phyloP scores from a whole-genome alignment of 106 monocot species.

The Apostasia ramifera region DNA sequence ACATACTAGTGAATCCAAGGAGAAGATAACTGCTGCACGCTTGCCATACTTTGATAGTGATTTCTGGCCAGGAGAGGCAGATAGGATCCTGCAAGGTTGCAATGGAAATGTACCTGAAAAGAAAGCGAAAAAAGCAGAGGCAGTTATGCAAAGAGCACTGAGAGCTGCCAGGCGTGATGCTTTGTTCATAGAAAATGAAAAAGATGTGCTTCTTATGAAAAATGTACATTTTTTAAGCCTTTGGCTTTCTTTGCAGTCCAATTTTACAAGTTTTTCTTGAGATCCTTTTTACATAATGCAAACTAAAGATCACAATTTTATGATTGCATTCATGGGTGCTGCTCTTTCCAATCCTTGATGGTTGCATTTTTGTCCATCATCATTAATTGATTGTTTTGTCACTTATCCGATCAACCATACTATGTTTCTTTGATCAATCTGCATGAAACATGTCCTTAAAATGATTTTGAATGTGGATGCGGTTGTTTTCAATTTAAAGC shows the following conservation, averaged over 20 bases:
- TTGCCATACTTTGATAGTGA: conserved; percentile 93
- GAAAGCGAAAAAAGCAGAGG: conserved; percentile 51
- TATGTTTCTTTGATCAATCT: no score
- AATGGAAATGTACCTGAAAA: conserved; percentile 33
- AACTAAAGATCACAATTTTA: no score
- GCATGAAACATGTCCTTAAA: no score
- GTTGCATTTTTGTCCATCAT: no score
- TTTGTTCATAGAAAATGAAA: conserved; percentile 31
- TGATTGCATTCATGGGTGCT: no score
- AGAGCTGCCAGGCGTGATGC: conserved; percentile 62
- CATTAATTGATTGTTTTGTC: no score
- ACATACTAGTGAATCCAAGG: conserved; percentile 47
- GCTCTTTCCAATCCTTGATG: no score
- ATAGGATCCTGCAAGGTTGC: conserved; percentile 44
- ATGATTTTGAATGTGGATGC: no score
- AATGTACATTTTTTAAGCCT: conserved; percentile 23
- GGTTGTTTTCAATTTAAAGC: no score
- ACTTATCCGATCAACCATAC: no score
- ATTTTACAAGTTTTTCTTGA: background rate
- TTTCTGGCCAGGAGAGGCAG: conserved; percentile 89
- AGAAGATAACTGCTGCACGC: conserved; percentile 61
- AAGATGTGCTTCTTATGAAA: conserved; percentile 69
- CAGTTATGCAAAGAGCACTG: conserved; percentile 38
- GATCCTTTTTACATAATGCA: no score
- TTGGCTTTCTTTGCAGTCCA: background rate